These are phyloP conservation scores for Alternaria hordeiaustralica DNA, from an alignment of 2,329 filamentous ascomycete genomes.

Conservation along the genomic window DNA sequence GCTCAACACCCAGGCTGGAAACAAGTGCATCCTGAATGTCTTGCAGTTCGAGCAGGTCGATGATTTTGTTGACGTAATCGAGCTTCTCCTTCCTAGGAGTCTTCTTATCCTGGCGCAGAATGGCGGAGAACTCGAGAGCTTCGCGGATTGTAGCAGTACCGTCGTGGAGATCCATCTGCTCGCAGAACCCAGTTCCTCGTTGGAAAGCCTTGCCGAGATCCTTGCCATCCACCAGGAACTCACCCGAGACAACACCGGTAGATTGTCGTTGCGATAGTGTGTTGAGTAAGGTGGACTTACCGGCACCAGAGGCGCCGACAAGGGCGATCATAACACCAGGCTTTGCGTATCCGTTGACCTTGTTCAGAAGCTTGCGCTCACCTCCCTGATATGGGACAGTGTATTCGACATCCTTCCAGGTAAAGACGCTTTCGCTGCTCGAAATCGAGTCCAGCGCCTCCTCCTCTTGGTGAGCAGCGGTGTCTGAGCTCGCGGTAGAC, in stretches of 20 bases:
- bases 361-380: constrained; percentile 68
- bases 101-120: constrained; percentile 65
- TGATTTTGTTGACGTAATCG: constrained; percentile 70
- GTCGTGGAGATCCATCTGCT: constrained; percentile 76
- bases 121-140: constrained; percentile 72
- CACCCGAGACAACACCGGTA: constrained; percentile 68
- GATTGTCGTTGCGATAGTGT: constrained; percentile 76
- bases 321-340: constrained; percentile 81
- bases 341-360: constrained; percentile 78
- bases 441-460: constrained; percentile 45
- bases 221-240: constrained; percentile 74
- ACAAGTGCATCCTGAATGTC: constrained; percentile 73
- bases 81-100: constrained; percentile 67
- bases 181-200: constrained; percentile 72
- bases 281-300: constrained; percentile 84
- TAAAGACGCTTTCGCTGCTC: constrained; percentile 48
- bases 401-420: constrained; percentile 61
- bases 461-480: constrained; percentile 34
- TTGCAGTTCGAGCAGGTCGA: constrained; percentile 68
- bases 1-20: constrained; percentile 69
- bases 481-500: constrained; percentile 27
- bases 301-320: constrained; percentile 81
- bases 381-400: constrained; percentile 73
- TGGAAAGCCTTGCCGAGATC: constrained; percentile 66
- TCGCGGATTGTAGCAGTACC: constrained; percentile 71